phyloP scores from a whole-genome alignment of 148 eudicot genomes.

The Vaccinium macrocarpon region DNA sequence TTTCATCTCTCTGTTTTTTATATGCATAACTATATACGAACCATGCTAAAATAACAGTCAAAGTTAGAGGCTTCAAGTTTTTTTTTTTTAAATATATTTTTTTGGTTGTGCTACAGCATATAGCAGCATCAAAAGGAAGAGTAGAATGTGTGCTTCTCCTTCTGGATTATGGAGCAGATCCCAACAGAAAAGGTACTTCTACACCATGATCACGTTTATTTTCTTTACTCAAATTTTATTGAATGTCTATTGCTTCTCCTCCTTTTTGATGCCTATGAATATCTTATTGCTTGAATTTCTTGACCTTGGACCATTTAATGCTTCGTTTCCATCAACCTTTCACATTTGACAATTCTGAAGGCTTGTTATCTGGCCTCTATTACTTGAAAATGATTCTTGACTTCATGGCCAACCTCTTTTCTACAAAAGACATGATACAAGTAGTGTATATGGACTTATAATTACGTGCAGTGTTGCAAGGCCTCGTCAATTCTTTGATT shows the following conservation, averaged over 20 bases:
- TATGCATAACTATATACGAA: neutral
- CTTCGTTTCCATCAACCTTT: neutral
- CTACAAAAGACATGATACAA: too few species aligned
- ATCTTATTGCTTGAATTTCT: neutral
- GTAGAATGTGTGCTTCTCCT: slow-evolving; percentile 50
- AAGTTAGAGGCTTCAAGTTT: neutral
- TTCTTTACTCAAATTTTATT: neutral
- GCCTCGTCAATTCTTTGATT: too few species aligned
- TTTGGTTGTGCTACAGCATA: slow-evolving; percentile 42
- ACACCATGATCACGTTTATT: neutral
- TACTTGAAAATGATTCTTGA: too few species aligned
- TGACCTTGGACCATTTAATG: too few species aligned
- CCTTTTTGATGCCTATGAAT: neutral
- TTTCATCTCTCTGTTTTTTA: too few species aligned
- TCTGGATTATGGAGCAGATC: slow-evolving; percentile 71
- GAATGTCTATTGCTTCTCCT: neutral
- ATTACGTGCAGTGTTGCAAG: too few species aligned
- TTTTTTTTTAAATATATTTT: neutral
- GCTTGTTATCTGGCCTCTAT: too few species aligned
- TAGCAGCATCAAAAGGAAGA: slow-evolving; percentile 67
- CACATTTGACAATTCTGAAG: too few species aligned
- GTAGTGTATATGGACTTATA: too few species aligned
- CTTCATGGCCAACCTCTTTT: too few species aligned
- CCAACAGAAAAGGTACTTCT: slow-evolving; percentile 58
- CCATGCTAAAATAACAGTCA: neutral